Evolutionary conservation across 1,284 basidiomycete genomes (phyloP).

Genomic region (Microbotryum scabiosae): DNA sequence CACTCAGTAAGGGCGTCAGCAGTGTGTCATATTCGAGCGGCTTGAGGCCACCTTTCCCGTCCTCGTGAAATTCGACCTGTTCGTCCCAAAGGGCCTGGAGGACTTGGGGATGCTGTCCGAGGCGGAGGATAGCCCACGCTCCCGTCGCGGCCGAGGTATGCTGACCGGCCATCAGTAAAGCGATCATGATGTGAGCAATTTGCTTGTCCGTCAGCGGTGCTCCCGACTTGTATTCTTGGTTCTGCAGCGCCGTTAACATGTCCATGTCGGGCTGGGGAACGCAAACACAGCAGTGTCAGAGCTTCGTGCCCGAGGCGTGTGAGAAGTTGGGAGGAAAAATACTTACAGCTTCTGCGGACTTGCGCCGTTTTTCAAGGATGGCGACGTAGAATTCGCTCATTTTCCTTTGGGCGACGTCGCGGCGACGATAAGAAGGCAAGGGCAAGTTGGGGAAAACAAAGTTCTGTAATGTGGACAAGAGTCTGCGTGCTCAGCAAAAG

Average conservation of each 20-base stretch:
- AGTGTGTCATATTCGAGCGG: constrained; percentile 81
- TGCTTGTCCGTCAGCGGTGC: constrained; percentile 72
- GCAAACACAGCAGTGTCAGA: background rate
- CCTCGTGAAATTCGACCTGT: constrained; percentile 73
- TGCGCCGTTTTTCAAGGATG: constrained; percentile 72
- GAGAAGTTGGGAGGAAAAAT: background rate
- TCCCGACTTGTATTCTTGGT: constrained; percentile 81
- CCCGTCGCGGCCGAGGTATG: constrained; percentile 90
- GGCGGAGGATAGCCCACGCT: constrained; percentile 84
- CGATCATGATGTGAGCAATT: constrained; percentile 85
- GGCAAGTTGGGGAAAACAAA: constrained; percentile 94
- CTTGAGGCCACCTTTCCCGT: constrained; percentile 69
- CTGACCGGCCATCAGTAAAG: constrained; percentile 70
- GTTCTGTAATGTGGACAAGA: constrained; percentile 79
- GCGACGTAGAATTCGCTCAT: constrained; percentile 91
- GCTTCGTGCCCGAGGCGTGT: background rate
- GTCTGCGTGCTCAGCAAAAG: background rate
- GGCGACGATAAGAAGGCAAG: constrained; percentile 72
- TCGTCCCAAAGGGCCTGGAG: constrained; percentile 74
- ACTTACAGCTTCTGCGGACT: constrained; percentile 44
- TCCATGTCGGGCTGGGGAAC: constrained; percentile 60
- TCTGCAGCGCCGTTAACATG: constrained; percentile 83
- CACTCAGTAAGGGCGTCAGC: constrained; percentile 67
- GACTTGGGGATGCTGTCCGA: constrained; percentile 70
- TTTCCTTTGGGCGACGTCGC: constrained; percentile 83